phyloP scores from a whole-genome alignment of 2,329 filamentous ascomycete genomes.

The Exophiala bonariae region DNA sequence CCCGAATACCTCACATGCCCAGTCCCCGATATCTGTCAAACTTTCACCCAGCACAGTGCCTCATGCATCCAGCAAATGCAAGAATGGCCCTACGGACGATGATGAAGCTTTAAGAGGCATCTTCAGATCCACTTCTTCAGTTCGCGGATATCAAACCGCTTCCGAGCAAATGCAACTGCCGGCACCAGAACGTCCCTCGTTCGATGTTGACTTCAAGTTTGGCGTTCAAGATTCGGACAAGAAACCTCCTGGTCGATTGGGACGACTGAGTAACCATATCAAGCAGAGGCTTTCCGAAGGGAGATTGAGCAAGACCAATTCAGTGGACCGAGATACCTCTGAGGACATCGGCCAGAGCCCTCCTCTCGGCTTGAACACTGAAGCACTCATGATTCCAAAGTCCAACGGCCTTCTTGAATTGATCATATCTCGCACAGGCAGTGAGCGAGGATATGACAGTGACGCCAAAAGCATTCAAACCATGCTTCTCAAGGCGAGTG shows the following conservation, averaged over 20 bases:
- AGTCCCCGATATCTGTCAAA: constrained; percentile 17
- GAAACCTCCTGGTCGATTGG: constrained; percentile 17
- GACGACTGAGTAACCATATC: constrained; percentile 23
- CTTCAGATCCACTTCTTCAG: constrained; percentile 23
- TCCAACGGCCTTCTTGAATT: constrained; percentile 25
- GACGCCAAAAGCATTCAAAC: constrained; percentile 28
- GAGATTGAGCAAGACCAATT: constrained; percentile 23
- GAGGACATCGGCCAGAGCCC: neutral
- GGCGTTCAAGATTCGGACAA: constrained; percentile 4
- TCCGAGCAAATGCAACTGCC: constrained; percentile 6
- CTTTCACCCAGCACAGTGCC: constrained; percentile 17
- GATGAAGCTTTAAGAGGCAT: constrained; percentile 20
- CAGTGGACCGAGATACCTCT: constrained; percentile 7
- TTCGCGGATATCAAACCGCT: constrained; percentile 24
- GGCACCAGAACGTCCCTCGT: constrained; percentile 11
- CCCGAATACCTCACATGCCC: constrained; percentile 11
- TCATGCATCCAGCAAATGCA: constrained; percentile 11
- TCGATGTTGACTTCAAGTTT: constrained; percentile 20
- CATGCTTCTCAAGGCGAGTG: constrained; percentile 16
- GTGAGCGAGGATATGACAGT: constrained; percentile 28
- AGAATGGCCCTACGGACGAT: constrained; percentile 12
- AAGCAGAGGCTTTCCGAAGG: constrained; percentile 27
- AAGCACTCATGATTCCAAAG: constrained; percentile 16
- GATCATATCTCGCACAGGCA: constrained; percentile 23
- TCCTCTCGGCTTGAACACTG: constrained; percentile 4